Conservation (phyloP, 2,329 filamentous ascomycete species). For the Erysiphe neolycopersici region DNA sequence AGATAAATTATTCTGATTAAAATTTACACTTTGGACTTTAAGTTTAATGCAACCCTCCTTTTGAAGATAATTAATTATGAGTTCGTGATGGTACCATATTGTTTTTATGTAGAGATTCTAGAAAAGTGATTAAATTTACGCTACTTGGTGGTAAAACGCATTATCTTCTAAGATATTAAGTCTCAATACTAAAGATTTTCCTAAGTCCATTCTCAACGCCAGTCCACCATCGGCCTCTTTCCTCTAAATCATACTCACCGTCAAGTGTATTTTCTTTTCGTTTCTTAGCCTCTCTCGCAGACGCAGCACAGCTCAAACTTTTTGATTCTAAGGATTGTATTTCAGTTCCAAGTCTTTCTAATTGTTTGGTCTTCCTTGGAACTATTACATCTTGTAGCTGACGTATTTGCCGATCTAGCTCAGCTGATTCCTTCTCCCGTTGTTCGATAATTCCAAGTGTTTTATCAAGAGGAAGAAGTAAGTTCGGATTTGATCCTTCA, state of each 20-base stretch:
- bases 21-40: too few relatives aligned
- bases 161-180: constrained; percentile 5
- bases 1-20: too few relatives aligned
- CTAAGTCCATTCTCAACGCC: constrained; percentile 37
- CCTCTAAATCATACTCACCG: constrained; percentile 46
- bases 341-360: constrained; percentile 40
- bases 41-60: too few relatives aligned
- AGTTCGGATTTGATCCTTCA: constrained; percentile 17
- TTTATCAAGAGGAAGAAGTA: constrained; percentile 29
- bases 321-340: constrained; percentile 40
- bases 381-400: constrained; percentile 29
- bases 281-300: constrained; percentile 43
- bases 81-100: too few relatives aligned
- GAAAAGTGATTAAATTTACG: too few relatives aligned
- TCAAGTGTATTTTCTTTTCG: constrained; percentile 40
- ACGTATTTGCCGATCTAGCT: constrained; percentile 36
- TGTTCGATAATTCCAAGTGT: constrained; percentile 26
- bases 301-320: constrained; percentile 33
- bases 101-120: too few relatives aligned
- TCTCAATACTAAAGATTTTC: constrained; percentile 31
- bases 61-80: too few relatives aligned
- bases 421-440: constrained; percentile 23
- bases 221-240: constrained; percentile 48
- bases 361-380: constrained; percentile 37
- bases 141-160: too few relatives aligned